Conservation (phyloP, 192 early-diverging fungal genomes). For the Podila epigama region DNA sequence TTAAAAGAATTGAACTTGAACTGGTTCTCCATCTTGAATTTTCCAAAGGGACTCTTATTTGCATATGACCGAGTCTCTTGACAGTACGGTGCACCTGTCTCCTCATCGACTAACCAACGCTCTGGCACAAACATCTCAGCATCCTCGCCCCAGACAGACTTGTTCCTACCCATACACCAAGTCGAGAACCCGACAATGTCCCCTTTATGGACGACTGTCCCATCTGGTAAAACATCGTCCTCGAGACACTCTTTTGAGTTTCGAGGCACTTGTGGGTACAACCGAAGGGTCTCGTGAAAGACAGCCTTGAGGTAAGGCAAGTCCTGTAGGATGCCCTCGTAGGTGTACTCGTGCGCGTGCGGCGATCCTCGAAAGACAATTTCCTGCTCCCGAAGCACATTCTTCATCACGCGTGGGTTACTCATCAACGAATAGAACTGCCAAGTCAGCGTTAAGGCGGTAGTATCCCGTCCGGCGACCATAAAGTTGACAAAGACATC, state of each 20-base stretch:
- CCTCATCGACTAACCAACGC: slow-evolving; percentile 59
- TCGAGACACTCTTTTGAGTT: slow-evolving; percentile 57
- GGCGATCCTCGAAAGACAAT: not conserved
- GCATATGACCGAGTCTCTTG: not conserved
- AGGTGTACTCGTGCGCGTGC: not conserved
- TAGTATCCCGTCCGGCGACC: slow-evolving; percentile 58
- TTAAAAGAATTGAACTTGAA: slow-evolving; percentile 60
- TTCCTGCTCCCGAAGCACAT: slow-evolving; percentile 23
- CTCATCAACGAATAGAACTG: slow-evolving; percentile 47
- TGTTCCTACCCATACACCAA: slow-evolving; percentile 57
- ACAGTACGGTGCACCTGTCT: not conserved
- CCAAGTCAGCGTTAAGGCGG: slow-evolving; percentile 57
- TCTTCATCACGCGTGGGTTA: slow-evolving; percentile 26
- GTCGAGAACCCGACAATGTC: slow-evolving; percentile 45
- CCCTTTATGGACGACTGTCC: slow-evolving; percentile 58
- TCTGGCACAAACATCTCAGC: slow-evolving; percentile 65
- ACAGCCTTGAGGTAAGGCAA: slow-evolving; percentile 55
- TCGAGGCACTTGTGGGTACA: slow-evolving; percentile 65
- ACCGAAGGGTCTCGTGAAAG: slow-evolving; percentile 63
- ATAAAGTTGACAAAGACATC: not conserved
- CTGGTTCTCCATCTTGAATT: slow-evolving; percentile 9
- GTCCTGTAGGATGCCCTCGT: slow-evolving; percentile 16
- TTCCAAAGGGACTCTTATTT: slow-evolving; percentile 4
- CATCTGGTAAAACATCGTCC: slow-evolving; percentile 67
- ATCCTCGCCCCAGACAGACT: slow-evolving; percentile 65